Conservation (phyloP, 2,329 filamentous ascomycete species). For the Mariannaea sp. region DNA sequence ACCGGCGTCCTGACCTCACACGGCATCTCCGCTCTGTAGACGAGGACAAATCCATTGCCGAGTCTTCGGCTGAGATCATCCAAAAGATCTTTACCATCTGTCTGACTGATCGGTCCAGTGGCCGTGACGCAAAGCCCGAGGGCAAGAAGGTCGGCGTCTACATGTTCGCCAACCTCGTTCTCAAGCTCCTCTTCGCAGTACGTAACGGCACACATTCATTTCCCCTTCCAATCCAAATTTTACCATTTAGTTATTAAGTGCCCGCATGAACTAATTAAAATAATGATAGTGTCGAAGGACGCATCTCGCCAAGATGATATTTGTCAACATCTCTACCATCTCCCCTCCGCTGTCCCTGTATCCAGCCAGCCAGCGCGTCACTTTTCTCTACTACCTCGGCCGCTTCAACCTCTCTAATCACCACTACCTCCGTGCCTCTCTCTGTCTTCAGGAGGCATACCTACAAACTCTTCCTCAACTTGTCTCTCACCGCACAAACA, state of each 20-base stretch:
- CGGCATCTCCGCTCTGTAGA: slow-evolving; percentile 66
- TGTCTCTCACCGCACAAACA: slow-evolving; percentile 74
- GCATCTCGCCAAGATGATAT: slow-evolving; percentile 83
- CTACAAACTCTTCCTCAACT: slow-evolving; percentile 66
- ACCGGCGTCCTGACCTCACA: slow-evolving; percentile 78
- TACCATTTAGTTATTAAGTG: too few relatives aligned
- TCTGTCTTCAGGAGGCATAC: slow-evolving; percentile 80
- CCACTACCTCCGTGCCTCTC: slow-evolving; percentile 77
- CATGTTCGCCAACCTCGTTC: slow-evolving; percentile 85
- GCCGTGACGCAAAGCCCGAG: slow-evolving; percentile 70
- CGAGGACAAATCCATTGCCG: slow-evolving; percentile 76
- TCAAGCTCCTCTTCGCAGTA: slow-evolving; percentile 86
- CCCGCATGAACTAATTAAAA: slow-evolving; percentile 8
- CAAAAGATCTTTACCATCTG: slow-evolving; percentile 92
- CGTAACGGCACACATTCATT: too few relatives aligned
- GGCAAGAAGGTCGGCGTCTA: slow-evolving; percentile 90
- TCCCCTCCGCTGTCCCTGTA: slow-evolving; percentile 82
- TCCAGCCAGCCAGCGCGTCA: slow-evolving; percentile 84
- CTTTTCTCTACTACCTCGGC: slow-evolving; percentile 92
- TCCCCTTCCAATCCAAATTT: neutral
- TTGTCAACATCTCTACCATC: slow-evolving; percentile 83
- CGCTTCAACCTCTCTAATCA: slow-evolving; percentile 86
- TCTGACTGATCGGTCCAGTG: slow-evolving; percentile 76
- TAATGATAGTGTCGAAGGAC: slow-evolving; percentile 74
- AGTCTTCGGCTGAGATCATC: slow-evolving; percentile 85